Percentiles rank a stretch among this genome's conserved stretches.
These are phyloP conservation scores for Apiotrichum gamsii DNA, from an alignment of 1,284 basidiomycete genomes.

Conservation along the genomic window DNA sequence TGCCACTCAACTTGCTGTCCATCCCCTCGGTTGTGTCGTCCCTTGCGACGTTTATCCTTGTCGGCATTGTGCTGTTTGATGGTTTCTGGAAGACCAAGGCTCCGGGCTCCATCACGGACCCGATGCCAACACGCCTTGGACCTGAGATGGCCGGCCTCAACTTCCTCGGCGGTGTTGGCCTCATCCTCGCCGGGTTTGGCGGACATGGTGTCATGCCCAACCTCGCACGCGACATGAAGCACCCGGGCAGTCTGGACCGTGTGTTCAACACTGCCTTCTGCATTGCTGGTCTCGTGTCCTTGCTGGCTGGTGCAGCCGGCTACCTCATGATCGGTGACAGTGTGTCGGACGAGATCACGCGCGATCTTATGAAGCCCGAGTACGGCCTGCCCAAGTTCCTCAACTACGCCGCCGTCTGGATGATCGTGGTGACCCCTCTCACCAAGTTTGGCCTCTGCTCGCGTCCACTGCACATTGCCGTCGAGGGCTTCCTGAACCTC, in stretches of 20 bases:
- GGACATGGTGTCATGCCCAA: slow-evolving; percentile 91
- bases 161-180: slow-evolving; percentile 57
- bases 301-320: slow-evolving; percentile 73
- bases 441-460: slow-evolving; percentile 83
- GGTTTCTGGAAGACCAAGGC: slow-evolving; percentile 69
- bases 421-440: slow-evolving; percentile 80
- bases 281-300: slow-evolving; percentile 66
- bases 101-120: slow-evolving; percentile 75
- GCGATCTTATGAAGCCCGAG: slow-evolving; percentile 67
- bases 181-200: slow-evolving; percentile 96
- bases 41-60: slow-evolving; percentile 67
- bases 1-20: slow-evolving; percentile 75
- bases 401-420: slow-evolving; percentile 76
- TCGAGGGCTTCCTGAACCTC: slow-evolving; percentile 67
- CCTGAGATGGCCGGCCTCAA: slow-evolving; percentile 54
- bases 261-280: slow-evolving; percentile 48
- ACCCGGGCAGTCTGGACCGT: slow-evolving; percentile 69
- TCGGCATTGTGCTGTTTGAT: slow-evolving; percentile 75
- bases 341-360: slow-evolving; percentile 85
- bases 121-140: slow-evolving; percentile 62
- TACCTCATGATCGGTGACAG: slow-evolving; percentile 84
- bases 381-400: slow-evolving; percentile 65
- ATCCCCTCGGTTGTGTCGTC: slow-evolving; percentile 80
- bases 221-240: slow-evolving; percentile 80
- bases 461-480: slow-evolving; percentile 75